Evolutionary conservation across 805 yeast genomes (phyloP).

Genomic region (Diddensiella transvaalensis): DNA sequence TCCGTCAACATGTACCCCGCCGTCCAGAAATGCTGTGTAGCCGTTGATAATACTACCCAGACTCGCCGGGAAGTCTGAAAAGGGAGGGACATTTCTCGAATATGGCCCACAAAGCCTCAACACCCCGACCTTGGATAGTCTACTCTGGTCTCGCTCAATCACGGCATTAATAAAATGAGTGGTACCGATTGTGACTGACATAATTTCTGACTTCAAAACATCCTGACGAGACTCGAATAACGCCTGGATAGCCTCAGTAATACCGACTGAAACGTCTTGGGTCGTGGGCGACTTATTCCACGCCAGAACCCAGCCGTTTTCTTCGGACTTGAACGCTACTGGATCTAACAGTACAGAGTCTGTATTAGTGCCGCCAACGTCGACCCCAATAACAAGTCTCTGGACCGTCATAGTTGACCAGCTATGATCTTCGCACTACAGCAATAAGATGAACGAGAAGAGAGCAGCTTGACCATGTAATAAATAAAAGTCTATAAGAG

Average conservation of each 20-base stretch:
- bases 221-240: constrained; percentile 28
- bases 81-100: constrained; percentile 40
- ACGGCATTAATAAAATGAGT: constrained; percentile 54
- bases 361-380: constrained; percentile 52
- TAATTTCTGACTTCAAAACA: constrained; percentile 29
- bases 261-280: constrained; percentile 44
- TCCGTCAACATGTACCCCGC: constrained; percentile 19
- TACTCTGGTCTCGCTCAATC: constrained; percentile 42
- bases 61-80: constrained; percentile 42
- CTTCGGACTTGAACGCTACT: constrained; percentile 15
- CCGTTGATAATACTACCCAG: constrained; percentile 14
- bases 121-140: constrained; percentile 45
- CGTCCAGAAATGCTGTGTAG: constrained; percentile 14
- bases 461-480: too few relatives aligned
- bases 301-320: constrained; percentile 35
- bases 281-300: constrained; percentile 47
- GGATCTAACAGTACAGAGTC: constrained; percentile 47
- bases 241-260: constrained; percentile 36
- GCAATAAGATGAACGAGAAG: too few relatives aligned
- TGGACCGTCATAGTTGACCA: constrained; percentile 13
- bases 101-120: constrained; percentile 45
- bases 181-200: constrained; percentile 50
- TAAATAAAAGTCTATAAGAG: too few relatives aligned
- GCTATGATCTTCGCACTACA: too few relatives aligned
- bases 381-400: constrained; percentile 40